Evolutionary conservation across 305 asterid genomes (phyloP).

Genomic region (Solanum hybrid): DNA sequence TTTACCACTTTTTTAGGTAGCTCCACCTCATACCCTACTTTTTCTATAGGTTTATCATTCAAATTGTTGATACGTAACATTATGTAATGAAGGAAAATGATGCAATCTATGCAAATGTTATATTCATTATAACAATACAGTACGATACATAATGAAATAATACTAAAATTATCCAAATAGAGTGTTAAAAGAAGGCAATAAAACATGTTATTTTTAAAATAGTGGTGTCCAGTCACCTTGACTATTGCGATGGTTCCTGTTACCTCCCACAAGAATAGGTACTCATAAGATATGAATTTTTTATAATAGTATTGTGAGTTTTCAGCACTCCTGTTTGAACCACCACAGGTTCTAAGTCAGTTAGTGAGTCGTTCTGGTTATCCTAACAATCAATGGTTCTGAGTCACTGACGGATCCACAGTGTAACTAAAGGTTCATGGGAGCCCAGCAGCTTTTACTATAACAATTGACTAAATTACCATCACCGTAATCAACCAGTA

Average conservation of each 20-base stretch:
- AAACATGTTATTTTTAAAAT: neutral
- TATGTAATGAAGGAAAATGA: neutral
- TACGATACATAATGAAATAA: too few relatives aligned
- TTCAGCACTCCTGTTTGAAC: neutral
- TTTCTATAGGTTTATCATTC: neutral
- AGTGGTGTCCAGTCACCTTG: neutral
- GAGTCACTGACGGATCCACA: neutral
- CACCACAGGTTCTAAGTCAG: neutral
- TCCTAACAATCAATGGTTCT: neutral
- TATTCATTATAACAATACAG: neutral
- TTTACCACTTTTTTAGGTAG: too few relatives aligned
- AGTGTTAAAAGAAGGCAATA: neutral
- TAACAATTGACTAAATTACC: neutral
- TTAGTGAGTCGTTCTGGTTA: neutral
- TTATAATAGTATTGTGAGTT: neutral
- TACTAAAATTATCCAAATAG: neutral
- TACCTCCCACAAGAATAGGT: neutral
- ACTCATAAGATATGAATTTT: neutral
- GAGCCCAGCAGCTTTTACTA: neutral
- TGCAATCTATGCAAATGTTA: neutral
- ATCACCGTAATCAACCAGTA: neutral
- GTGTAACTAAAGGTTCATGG: neutral
- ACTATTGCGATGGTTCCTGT: neutral
- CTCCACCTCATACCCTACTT: neutral
- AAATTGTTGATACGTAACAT: neutral